phyloP scores from a whole-genome alignment of 495 filamentous ascomycete genomes.

The Tuber brumale region DNA sequence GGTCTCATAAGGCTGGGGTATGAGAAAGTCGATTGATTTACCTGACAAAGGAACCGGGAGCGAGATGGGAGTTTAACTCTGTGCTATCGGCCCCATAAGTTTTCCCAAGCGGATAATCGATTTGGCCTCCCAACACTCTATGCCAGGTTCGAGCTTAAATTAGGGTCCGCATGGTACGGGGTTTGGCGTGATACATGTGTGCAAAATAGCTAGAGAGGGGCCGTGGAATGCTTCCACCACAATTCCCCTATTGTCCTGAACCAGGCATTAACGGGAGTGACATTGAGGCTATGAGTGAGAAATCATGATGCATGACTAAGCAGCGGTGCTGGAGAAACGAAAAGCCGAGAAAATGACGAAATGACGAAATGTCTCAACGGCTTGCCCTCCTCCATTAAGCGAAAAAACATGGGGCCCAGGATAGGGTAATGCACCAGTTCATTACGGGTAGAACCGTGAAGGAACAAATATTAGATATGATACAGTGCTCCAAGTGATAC shows the following conservation, averaged over 20 bases:
- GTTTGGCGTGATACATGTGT: background rate
- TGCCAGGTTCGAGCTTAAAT: background rate
- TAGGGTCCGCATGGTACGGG: background rate
- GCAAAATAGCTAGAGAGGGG: too few species aligned
- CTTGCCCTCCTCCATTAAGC: background rate
- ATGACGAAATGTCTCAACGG: background rate
- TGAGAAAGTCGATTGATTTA: background rate
- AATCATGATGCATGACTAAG: background rate
- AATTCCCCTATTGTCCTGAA: background rate
- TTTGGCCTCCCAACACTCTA: background rate
- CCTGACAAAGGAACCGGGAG: background rate
- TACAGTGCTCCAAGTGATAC: background rate
- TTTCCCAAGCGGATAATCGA: background rate
- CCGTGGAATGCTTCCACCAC: background rate
- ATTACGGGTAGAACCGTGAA: background rate
- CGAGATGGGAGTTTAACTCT: background rate
- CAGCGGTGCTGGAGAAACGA: background rate
- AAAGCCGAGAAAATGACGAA: background rate
- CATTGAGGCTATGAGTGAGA: background rate
- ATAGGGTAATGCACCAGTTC: background rate
- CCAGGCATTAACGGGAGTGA: background rate
- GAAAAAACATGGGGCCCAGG: background rate
- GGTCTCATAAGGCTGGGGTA: background rate
- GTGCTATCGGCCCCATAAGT: background rate
- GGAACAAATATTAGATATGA: constrained; percentile 1